Conservation (phyloP, 441 rosid species). For the Aquilaria agallochum region DNA sequence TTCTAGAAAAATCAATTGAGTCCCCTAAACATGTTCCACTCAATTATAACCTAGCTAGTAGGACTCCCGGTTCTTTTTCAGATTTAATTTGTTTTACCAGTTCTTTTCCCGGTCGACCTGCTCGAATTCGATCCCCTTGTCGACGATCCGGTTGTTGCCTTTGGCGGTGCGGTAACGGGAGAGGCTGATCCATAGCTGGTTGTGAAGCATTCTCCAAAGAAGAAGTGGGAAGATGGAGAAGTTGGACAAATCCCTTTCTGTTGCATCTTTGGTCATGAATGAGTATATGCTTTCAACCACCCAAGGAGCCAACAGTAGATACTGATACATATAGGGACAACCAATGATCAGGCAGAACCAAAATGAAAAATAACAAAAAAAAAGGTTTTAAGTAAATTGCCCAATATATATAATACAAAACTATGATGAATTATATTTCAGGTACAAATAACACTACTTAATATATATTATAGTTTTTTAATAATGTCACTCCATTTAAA, state of each 20-base stretch:
- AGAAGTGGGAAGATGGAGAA: slow-evolving; percentile 40
- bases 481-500: neutral
- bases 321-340: slow-evolving; percentile 17
- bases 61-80: neutral
- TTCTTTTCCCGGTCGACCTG: slow-evolving; percentile 80
- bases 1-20: neutral
- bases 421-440: too few species aligned
- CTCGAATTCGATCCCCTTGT: slow-evolving; percentile 73
- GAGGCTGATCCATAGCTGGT: slow-evolving; percentile 71
- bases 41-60: neutral
- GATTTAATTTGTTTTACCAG: slow-evolving; percentile 34
- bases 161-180: slow-evolving; percentile 71
- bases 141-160: slow-evolving; percentile 62
- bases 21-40: neutral
- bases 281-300: slow-evolving; percentile 31
- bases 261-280: slow-evolving; percentile 10
- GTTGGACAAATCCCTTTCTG: slow-evolving; percentile 24
- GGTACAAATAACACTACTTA: neutral
- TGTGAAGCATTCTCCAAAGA: slow-evolving; percentile 57
- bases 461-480: neutral
- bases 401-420: too few species aligned
- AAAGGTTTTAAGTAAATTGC: neutral
- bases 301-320: slow-evolving; percentile 38
- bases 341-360: too few species aligned
- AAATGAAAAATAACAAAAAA: neutral